These are phyloP conservation scores for Atractiella rhizophila DNA, from an alignment of 768 basidiomycete genomes.

Conservation along the genomic window DNA sequence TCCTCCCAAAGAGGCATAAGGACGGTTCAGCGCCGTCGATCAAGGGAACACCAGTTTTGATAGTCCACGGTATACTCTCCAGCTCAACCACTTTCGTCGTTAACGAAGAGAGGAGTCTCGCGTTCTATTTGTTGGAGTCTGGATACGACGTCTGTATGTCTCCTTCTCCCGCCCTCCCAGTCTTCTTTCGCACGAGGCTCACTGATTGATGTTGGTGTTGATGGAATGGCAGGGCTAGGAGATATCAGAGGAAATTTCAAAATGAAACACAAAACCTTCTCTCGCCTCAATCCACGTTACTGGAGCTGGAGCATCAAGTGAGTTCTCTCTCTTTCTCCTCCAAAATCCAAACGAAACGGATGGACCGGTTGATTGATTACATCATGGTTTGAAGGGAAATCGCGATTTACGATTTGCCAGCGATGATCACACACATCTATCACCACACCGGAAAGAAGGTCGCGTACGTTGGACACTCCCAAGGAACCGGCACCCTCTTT, in stretches of 20 bases:
- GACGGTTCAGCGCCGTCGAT: background rate
- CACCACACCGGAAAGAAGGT: conserved; percentile 20
- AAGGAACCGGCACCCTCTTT: conserved; percentile 23
- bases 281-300: conserved; percentile 22
- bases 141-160: conserved; percentile 2
- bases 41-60: conserved; percentile 22
- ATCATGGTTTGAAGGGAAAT: conserved; percentile 21
- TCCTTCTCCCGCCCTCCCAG: conserved; percentile 3
- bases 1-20: conserved; percentile 7
- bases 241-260: conserved; percentile 25
- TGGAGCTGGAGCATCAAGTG: conserved; percentile 22
- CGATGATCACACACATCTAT: conserved; percentile 25
- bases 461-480: conserved; percentile 28
- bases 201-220: conserved; percentile 7
- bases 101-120: conserved; percentile 27
- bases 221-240: too few relatives aligned
- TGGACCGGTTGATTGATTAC: background rate
- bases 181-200: conserved; percentile 5
- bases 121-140: conserved; percentile 28
- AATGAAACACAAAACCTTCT: conserved; percentile 23
- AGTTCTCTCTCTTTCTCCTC: background rate
- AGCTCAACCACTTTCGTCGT: conserved; percentile 18
- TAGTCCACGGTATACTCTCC: conserved; percentile 22
- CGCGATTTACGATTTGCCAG: conserved; percentile 27
- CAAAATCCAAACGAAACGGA: too few relatives aligned